Base-by-base conservation (phyloP, 306 rosid genomes). In the Rosa rugosa region DNA sequence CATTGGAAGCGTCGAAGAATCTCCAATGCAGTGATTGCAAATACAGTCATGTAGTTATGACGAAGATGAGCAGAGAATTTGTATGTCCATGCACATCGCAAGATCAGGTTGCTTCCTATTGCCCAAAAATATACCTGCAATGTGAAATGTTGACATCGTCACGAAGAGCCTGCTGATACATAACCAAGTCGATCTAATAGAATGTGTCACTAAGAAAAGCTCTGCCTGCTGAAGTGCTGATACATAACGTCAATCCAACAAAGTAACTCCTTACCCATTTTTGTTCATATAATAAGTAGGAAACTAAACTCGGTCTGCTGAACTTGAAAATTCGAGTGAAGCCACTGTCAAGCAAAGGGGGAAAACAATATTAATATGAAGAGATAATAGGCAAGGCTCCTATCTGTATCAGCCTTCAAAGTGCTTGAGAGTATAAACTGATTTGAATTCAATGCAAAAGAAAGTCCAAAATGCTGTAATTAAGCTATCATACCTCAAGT, bases 51-150 rank as follows among this genome's bases (percentile, higher is more conserved):
- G 79, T 94, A 91, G 80, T 94, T 94, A 81, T 92, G 96, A 51
- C 97, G 98, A 71, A 94, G 97, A 92, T 90, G 98, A 40, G 97
- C 89, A 62, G 98, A 94, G 16, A 94, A 87, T 91, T 94, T 92
- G 85, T 94, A 92, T 22, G 97, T 94, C 97, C 98, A 94, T 2
- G 98, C 84, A 88, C 98, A 92, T 38, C 98, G 97, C 83, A 94
- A 72, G 71, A 94, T 50, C 85, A 94, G 88, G 81, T 94, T 94
- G 87, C 97, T 94, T 78, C 93, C 94, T 50, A 94, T 84, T 82
- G 89, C 98, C 97, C 98, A 92, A 67, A 89, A 31, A 77, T 87
- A 92, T 47, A 94, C 93, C 97, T 92, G 94, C 78, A 83, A 11
- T 44, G 20, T 13, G 20, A 69, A 23, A 12, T 53, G 38, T 22